Conservation (phyloP, 495 filamentous ascomycete genomes). For the Podospora tetraspora region DNA sequence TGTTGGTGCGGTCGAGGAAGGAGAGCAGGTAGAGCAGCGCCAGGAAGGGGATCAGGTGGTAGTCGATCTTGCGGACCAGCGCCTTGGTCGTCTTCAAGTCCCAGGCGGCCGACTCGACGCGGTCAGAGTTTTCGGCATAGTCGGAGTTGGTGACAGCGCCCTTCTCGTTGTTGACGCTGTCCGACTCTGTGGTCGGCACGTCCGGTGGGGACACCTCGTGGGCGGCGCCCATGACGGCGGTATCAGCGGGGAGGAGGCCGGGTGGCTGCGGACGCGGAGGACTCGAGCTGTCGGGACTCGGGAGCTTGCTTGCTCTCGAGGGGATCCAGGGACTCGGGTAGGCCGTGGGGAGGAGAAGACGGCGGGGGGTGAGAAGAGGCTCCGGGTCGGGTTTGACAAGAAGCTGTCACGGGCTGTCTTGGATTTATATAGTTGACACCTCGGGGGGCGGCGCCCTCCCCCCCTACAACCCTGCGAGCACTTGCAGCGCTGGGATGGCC, state of each 20-base stretch:
- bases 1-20: slow-evolving; percentile 72
- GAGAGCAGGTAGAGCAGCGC: slow-evolving; percentile 55
- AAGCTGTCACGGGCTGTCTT: neutral
- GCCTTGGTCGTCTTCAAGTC: slow-evolving; percentile 32
- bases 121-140: slow-evolving; percentile 13
- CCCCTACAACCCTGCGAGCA: neutral
- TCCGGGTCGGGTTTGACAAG: slow-evolving; percentile 1
- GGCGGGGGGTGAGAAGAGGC: slow-evolving; percentile 2
- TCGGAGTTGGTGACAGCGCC: slow-evolving; percentile 9
- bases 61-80: slow-evolving; percentile 48
- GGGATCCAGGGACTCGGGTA: neutral
- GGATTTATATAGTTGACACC: slow-evolving; percentile 4
- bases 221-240: slow-evolving; percentile 23
- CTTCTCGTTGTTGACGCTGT: slow-evolving; percentile 31
- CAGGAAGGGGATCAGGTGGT: slow-evolving; percentile 48
- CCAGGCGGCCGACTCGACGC: slow-evolving; percentile 25
- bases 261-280: neutral
- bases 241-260: neutral
- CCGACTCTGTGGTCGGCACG: slow-evolving; percentile 27
- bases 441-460: neutral
- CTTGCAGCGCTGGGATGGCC: slow-evolving; percentile 4
- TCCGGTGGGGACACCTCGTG: slow-evolving; percentile 23
- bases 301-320: neutral
- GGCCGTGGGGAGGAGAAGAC: neutral
- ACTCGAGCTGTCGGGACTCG: neutral